These are phyloP conservation scores for Fraxinus dipetala DNA, from an alignment of 305 asterid species.

Conservation along the genomic window DNA sequence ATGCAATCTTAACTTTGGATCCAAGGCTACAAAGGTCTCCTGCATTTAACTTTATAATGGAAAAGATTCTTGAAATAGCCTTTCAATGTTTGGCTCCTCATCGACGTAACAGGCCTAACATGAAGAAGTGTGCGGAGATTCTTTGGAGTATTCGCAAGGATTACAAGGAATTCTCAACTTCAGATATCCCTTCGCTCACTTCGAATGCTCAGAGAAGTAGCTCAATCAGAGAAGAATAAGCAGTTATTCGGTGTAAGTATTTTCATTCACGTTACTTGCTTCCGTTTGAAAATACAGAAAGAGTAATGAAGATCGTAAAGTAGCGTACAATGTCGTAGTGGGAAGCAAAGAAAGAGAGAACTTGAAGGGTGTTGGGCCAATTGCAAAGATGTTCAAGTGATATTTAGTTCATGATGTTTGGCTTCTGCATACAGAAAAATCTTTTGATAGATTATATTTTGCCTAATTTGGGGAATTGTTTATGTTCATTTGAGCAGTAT, in stretches of 20 bases:
- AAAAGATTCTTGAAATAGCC: constrained; percentile 67
- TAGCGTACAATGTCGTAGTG: neutral
- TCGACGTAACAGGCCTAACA: constrained; percentile 64
- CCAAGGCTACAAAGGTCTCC: constrained; percentile 66
- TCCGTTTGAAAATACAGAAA: neutral
- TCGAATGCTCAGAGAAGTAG: constrained; percentile 5
- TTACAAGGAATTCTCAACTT: constrained; percentile 45
- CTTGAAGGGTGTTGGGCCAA: constrained; percentile 12
- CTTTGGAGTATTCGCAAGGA: constrained; percentile 88
- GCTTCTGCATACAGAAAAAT: constrained; percentile 4
- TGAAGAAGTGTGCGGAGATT: constrained; percentile 81
- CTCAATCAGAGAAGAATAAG: constrained; percentile 17
- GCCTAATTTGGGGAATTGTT: constrained; percentile 14
- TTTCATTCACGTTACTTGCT: neutral
- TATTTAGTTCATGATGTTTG: constrained; percentile 6
- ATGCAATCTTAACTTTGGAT: constrained; percentile 66
- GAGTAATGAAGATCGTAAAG: neutral
- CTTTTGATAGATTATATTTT: neutral
- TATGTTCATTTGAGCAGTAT: constrained; percentile 3
- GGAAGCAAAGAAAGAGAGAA: neutral
- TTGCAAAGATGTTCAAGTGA: constrained; percentile 2
- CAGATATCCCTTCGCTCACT: constrained; percentile 18
- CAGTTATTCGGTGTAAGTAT: neutral
- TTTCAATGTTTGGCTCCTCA: constrained; percentile 72
- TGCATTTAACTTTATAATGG: constrained; percentile 56